phyloP scores from a whole-genome alignment of 768 basidiomycete species.

The Leucogyrophana mollusca region DNA sequence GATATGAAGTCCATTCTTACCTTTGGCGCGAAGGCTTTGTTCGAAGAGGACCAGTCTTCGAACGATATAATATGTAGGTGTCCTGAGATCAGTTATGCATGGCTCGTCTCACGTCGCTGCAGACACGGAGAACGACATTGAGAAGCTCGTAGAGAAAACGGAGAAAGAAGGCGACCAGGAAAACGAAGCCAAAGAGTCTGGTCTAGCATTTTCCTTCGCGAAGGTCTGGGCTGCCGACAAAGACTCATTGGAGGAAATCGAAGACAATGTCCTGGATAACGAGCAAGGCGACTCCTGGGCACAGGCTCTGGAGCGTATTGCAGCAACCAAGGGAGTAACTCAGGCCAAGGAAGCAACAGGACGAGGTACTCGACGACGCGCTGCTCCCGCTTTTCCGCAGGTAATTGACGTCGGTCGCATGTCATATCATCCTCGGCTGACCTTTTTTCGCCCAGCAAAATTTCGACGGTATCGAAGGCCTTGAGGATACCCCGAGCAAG shows the following conservation, averaged over 20 bases:
- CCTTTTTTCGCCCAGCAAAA: slow-evolving; percentile 22
- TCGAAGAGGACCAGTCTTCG: slow-evolving; percentile 56
- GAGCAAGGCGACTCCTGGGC: slow-evolving; percentile 82
- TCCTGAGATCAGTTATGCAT: not conserved
- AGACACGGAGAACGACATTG: slow-evolving; percentile 83
- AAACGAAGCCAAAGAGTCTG: slow-evolving; percentile 47
- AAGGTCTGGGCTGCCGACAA: slow-evolving; percentile 89
- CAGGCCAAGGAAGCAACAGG: slow-evolving; percentile 58
- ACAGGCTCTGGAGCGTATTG: slow-evolving; percentile 55
- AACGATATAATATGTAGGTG: slow-evolving; percentile 71
- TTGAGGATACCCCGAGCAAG: slow-evolving; percentile 38
- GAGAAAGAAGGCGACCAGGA: slow-evolving; percentile 67
- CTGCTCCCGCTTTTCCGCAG: slow-evolving; percentile 49
- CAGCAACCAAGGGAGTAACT: slow-evolving; percentile 37
- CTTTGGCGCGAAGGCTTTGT: slow-evolving; percentile 84
- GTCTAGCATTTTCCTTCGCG: slow-evolving; percentile 77
- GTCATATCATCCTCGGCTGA: slow-evolving; percentile 1
- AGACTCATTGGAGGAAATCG: slow-evolving; percentile 65
- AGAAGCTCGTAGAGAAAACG: slow-evolving; percentile 83
- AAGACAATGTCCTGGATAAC: slow-evolving; percentile 42
- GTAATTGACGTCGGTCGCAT: slow-evolving; percentile 10
- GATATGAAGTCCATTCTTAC: slow-evolving; percentile 89
- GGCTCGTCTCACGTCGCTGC: not conserved
- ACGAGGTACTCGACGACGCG: slow-evolving; percentile 72
- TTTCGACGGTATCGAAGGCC: slow-evolving; percentile 28